These are phyloP conservation scores for Metschnikowia picachoensis DNA, from an alignment of 805 yeast species.

Conservation along the genomic window DNA sequence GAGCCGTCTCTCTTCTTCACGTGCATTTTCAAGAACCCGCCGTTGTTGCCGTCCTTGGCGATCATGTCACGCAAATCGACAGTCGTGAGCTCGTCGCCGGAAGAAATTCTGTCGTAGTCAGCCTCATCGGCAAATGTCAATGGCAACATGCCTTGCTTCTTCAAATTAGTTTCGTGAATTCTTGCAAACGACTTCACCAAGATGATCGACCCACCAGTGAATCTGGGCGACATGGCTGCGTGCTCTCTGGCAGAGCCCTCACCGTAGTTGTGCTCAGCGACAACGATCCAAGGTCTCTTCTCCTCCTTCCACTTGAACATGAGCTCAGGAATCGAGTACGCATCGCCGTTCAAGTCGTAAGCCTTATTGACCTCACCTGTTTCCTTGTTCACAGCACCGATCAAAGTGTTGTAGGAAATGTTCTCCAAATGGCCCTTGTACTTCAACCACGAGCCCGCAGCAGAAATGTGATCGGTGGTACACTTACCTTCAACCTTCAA, in stretches of 20 bases:
- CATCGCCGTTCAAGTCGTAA: conserved; percentile 77
- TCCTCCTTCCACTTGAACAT: conserved; percentile 95
- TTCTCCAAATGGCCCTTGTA: conserved; percentile 97
- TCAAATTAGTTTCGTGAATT: conserved; percentile 96
- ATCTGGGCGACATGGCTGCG: conserved; percentile 94
- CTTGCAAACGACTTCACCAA: conserved; percentile 95
- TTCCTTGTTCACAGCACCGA: conserved; percentile 96
- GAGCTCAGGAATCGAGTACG: conserved; percentile 84
- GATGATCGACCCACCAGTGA: conserved; percentile 85
- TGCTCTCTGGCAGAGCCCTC: conserved; percentile 99
- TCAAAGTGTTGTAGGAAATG: conserved; percentile 89
- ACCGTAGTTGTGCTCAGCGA: conserved; percentile 97
- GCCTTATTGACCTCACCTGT: conserved; percentile 94
- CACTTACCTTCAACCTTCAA: conserved; percentile 96
- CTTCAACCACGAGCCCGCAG: conserved; percentile 98
- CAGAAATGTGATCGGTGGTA: conserved; percentile 97
- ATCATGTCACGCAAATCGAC: conserved; percentile 47
- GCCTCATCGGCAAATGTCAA: conserved; percentile 84
- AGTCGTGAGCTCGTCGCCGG: conserved; percentile 54
- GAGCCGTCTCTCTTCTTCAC: conserved; percentile 76
- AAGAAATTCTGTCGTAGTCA: conserved; percentile 77
- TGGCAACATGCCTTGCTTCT: conserved; percentile 97
- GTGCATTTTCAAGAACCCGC: conserved; percentile 68
- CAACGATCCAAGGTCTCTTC: conserved; percentile 83
- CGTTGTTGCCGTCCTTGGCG: conserved; percentile 79